These are phyloP conservation scores for Trichoderma arundinaceum DNA, from an alignment of 2,329 filamentous ascomycete species.

Conservation along the genomic window DNA sequence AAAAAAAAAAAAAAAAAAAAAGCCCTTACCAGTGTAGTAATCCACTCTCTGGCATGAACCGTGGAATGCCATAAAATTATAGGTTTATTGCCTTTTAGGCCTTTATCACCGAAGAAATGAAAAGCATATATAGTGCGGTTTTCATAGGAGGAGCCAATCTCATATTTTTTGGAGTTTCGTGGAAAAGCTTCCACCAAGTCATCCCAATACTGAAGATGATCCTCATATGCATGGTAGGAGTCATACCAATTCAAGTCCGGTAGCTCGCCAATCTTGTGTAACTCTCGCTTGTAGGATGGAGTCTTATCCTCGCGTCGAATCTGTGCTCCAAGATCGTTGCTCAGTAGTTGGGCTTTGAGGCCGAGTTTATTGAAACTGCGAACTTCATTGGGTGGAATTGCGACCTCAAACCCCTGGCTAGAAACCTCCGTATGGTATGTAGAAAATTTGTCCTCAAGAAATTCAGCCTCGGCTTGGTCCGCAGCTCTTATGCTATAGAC, in stretches of 20 bases:
- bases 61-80: slow-evolving; percentile 62
- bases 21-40: slow-evolving; percentile 42
- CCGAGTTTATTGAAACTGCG: slow-evolving; percentile 14
- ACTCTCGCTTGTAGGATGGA: slow-evolving; percentile 1
- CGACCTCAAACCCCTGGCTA: slow-evolving; percentile 9
- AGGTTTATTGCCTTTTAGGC: slow-evolving; percentile 52
- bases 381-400: slow-evolving; percentile 12
- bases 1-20: too few relatives aligned
- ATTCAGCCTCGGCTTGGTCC: neutral
- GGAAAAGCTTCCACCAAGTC: slow-evolving; percentile 52
- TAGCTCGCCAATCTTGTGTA: slow-evolving; percentile 10
- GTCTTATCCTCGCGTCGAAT: slow-evolving; percentile 13
- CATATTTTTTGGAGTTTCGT: slow-evolving; percentile 55
- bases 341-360: slow-evolving; percentile 1
- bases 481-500: slow-evolving; percentile 15
- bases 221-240: slow-evolving; percentile 57
- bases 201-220: slow-evolving; percentile 55
- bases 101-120: slow-evolving; percentile 57
- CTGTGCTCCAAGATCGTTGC: slow-evolving; percentile 6
- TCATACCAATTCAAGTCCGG: slow-evolving; percentile 53
- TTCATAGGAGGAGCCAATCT: slow-evolving; percentile 53
- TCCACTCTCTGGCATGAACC: slow-evolving; percentile 66
- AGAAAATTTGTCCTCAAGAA: neutral
- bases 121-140: slow-evolving; percentile 65
- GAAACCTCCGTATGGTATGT: slow-evolving; percentile 18